Conservation (phyloP, 1,284 basidiomycete species). For the Malassezia brasiliensis region DNA sequence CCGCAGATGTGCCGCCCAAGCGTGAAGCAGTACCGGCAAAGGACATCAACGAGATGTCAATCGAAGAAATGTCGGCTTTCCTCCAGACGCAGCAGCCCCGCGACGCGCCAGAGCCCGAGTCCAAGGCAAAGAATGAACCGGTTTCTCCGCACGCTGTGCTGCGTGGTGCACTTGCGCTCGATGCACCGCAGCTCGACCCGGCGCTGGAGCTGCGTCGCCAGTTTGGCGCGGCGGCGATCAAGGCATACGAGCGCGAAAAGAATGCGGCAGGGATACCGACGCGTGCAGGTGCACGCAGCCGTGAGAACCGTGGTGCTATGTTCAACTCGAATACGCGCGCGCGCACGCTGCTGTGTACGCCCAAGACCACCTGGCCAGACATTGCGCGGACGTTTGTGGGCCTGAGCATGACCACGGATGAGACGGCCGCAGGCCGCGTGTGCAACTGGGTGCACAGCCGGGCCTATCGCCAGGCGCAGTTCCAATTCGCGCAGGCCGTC, state of each 20-base stretch:
- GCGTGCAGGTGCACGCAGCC: constrained; percentile 20
- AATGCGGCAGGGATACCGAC: constrained; percentile 12
- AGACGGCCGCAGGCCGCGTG: constrained; percentile 22
- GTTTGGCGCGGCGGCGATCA: constrained; percentile 46
- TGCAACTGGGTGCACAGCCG: constrained; percentile 37
- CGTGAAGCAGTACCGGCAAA: constrained; percentile 15
- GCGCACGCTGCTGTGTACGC: constrained; percentile 35
- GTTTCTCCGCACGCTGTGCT: constrained; percentile 12
- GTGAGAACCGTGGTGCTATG: constrained; percentile 27
- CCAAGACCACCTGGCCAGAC: constrained; percentile 40
- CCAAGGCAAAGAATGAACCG: neutral
- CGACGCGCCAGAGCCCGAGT: neutral
- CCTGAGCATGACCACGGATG: constrained; percentile 36
- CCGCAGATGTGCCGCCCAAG: neutral
- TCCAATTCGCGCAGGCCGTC: constrained; percentile 44
- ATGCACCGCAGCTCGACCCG: constrained; percentile 34
- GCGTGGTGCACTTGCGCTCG: constrained; percentile 27
- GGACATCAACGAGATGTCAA: constrained; percentile 39
- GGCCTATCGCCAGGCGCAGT: constrained; percentile 39
- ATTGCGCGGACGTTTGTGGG: constrained; percentile 40
- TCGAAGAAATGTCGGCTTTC: constrained; percentile 39
- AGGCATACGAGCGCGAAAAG: constrained; percentile 36
- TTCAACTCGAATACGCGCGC: constrained; percentile 40
- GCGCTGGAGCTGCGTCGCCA: constrained; percentile 38
- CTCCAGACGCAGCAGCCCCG: constrained; percentile 21